phyloP scores from a whole-genome alignment of 2,329 filamentous ascomycete genomes.

The Chaetothyriales sp. region DNA sequence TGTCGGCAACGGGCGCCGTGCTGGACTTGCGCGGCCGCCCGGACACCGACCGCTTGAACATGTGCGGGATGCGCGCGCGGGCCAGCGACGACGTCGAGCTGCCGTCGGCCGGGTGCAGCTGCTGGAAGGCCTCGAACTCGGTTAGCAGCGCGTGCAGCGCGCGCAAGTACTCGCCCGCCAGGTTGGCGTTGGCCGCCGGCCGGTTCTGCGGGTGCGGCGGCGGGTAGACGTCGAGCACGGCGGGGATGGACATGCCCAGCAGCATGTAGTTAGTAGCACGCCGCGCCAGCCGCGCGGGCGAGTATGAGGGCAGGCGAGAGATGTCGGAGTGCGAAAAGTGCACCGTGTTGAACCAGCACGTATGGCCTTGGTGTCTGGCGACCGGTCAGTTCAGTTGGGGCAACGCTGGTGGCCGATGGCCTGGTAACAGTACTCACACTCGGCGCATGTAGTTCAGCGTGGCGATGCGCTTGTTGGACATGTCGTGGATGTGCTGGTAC shows the following conservation, averaged over 20 bases:
- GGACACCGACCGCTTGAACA: conserved; percentile 60
- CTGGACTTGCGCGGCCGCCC: conserved; percentile 31
- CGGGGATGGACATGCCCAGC: conserved; percentile 79
- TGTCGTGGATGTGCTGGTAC: conserved; percentile 63
- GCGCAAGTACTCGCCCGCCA: conserved; percentile 68
- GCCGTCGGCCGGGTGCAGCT: conserved; percentile 67
- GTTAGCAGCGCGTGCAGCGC: conserved; percentile 70
- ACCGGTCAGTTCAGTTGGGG: conserved; percentile 12
- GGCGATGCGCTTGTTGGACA: conserved; percentile 81
- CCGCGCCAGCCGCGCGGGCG: conserved; percentile 67
- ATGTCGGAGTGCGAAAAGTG: conserved; percentile 78
- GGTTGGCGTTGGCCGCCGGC: conserved; percentile 48
- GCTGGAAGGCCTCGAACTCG: conserved; percentile 91
- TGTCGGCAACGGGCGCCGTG: conserved; percentile 45
- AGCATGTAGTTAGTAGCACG: conserved; percentile 89
- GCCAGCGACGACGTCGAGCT: conserved; percentile 55
- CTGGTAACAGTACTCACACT: conserved; percentile 47
- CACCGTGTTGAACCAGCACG: conserved; percentile 97
- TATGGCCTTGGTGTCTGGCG: conserved; percentile 71
- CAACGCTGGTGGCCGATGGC: background rate
- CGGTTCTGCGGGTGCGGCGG: conserved; percentile 9
- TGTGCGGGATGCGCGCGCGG: conserved; percentile 66
- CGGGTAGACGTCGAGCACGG: conserved; percentile 60
- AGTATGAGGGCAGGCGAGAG: conserved; percentile 70
- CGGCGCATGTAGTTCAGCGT: conserved; percentile 87